Evolutionary conservation across 1,139 yeast species (phyloP), one percentile per base, ranked within the genome.

Genomic region (Geotrichum aggregatum): DNA sequence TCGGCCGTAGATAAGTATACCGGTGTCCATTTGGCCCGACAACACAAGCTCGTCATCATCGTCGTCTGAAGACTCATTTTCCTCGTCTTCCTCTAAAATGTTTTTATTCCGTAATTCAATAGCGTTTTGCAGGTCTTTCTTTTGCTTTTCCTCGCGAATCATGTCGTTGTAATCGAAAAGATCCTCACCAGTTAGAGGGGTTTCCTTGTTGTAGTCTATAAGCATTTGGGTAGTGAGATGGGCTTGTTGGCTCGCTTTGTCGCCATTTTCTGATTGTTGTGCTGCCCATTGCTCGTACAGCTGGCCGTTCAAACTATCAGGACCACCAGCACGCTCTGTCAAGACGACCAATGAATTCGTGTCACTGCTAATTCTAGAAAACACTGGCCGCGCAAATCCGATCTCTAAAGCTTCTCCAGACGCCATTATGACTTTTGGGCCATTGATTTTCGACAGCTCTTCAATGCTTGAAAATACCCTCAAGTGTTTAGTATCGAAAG

Each of bases 371-470:
- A 87, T 65, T 41, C 74, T 75, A 40, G 77, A 72, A 52, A 91
- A 76, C 1, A 81, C 78, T 41, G 76, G 74, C 19, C 80, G 73
- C 0, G 92, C 71, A 26, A 86, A 83, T 0, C 95, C 95, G 50
- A 73, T 73, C 47, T 77, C 80, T 49, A 87, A 66, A 42, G 84
- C 87, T 21, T 80, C 77, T 14, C 92, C 92, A 0, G 94, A 80
- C 24, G 91, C 87, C 58, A 92, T 80, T 2, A 92, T 83, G 47
- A 92, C 83, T 64, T 87, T 87, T 0, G 96, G 88, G 0, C 95
- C 73, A 6, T 59, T 87, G 48, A 78, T 67, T 47, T 72, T 77
- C 16, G 72, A 63, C 48, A 87, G 67, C 51, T 86, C 94, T 36
- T 73, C 74, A 1, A 85, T 77, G 43, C 79, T 78, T 24, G 82